Evolutionary conservation across 495 filamentous ascomycete species (phyloP).

Genomic region (Penicillium paradoxum): DNA sequence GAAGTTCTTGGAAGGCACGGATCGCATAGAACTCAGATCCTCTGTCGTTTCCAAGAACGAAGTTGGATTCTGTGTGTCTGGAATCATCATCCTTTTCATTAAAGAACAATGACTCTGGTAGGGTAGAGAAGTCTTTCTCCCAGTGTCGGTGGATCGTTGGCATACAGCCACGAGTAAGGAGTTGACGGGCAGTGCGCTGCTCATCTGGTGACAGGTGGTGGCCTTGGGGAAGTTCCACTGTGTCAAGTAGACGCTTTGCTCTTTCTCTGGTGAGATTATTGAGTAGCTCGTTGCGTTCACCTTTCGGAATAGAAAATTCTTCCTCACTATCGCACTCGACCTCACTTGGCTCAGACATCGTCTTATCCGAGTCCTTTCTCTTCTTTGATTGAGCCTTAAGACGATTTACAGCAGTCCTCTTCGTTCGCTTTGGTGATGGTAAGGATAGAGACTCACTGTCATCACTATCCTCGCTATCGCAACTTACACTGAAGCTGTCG

Average conservation of each 20-base stretch:
- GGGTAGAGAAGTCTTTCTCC: conserved; percentile 55
- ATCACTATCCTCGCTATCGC: background rate
- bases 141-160: conserved; percentile 52
- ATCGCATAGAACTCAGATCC: conserved; percentile 36
- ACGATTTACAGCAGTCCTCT: background rate
- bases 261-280: conserved; percentile 29
- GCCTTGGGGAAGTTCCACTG: conserved; percentile 22
- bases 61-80: conserved; percentile 24
- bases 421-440: background rate
- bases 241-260: conserved; percentile 25
- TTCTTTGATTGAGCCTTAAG: background rate
- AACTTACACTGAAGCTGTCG: background rate
- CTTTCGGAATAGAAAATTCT: conserved; percentile 9
- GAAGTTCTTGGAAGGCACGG: conserved; percentile 33
- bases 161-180: conserved; percentile 57
- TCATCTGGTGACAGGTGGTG: conserved; percentile 46
- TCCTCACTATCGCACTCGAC: background rate
- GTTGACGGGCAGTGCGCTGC: conserved; percentile 45
- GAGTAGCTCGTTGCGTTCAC: conserved; percentile 21
- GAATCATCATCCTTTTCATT: background rate
- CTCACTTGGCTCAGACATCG: background rate
- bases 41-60: conserved; percentile 44
- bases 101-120: conserved; percentile 56
- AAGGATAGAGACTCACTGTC: background rate
- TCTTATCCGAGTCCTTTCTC: background rate